Evolutionary conservation across 2,329 filamentous ascomycete species (phyloP), one percentile per base, ranked within the genome.

Genomic region (Rhinocladiella mackenziei): DNA sequence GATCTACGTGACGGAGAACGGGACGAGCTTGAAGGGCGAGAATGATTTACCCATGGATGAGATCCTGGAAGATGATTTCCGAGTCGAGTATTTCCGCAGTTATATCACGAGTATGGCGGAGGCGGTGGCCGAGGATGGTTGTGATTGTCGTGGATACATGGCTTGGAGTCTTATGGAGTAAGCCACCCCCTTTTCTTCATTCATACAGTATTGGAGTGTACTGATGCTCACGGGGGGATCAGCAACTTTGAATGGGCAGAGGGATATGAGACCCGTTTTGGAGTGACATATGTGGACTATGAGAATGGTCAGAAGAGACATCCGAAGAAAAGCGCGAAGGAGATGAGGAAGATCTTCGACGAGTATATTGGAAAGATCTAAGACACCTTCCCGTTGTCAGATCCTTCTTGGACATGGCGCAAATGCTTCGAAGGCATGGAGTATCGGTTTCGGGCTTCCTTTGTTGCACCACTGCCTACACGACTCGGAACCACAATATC

Each of bases 231-330:
- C 43, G 23, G 8, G 23, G 8, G 8, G 8, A 26, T 11, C 58
- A 78, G 75, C 67, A 91, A 91, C 71, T 91, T 91, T 59, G 86
- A 91, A 66, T 91, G 86, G 86, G 85, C 87, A n/a, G 87, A 94
- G 63, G 87, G 87, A 8, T 94, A 91, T 61, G 82, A 86, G 69
- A 92, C 86, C 31, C 77, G 87, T 29, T 94, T 94, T 58, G 87
- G 87, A 18, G 86, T 89, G 44, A 86, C 83, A 5, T 92, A 76
- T 62, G 86, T 94, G 39, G 86, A 94, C 67, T 94, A 92, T 63
- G 60, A 78, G 57, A 78, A 86, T 55, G 82, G 80, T 17, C 88
- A 94, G 73, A 86, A 83, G 71, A 74, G 87, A 39, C 76, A 82
- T 56, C 82, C 87, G 28, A 94, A 94, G 77, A 87, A 89, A 77